phyloP scores from a whole-genome alignment of 176 grass and related monocot species.

The Echinochloa phyllopogon region DNA sequence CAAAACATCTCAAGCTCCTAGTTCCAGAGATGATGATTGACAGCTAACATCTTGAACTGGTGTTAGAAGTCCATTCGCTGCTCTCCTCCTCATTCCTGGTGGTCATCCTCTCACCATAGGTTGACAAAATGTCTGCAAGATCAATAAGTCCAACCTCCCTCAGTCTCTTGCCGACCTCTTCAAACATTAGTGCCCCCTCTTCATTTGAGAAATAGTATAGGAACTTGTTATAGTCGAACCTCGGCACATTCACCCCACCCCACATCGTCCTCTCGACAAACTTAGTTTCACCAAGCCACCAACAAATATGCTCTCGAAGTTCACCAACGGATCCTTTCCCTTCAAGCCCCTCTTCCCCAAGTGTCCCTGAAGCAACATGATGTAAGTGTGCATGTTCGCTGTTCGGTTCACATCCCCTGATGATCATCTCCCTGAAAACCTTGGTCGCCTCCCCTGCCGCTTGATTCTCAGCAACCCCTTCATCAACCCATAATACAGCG shows the following conservation, averaged over 20 bases:
- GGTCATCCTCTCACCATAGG: slow-evolving; percentile 82
- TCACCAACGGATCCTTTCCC: slow-evolving; percentile 68
- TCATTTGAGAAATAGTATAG: slow-evolving; percentile 76
- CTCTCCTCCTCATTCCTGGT: slow-evolving; percentile 77
- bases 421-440: slow-evolving; percentile 75
- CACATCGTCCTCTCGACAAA: slow-evolving; percentile 84
- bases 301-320: slow-evolving; percentile 87
- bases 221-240: slow-evolving; percentile 89
- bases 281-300: slow-evolving; percentile 90
- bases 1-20: slow-evolving; percentile 29
- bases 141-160: slow-evolving; percentile 64
- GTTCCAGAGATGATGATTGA: background rate
- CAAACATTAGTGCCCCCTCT: slow-evolving; percentile 71
- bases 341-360: slow-evolving; percentile 82
- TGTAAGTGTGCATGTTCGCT: slow-evolving; percentile 93
- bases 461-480: slow-evolving; percentile 81
- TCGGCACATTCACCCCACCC: slow-evolving; percentile 69
- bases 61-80: slow-evolving; percentile 54
- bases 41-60: background rate
- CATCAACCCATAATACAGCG: slow-evolving; percentile 83
- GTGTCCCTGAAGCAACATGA: slow-evolving; percentile 89
- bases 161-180: slow-evolving; percentile 64
- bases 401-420: slow-evolving; percentile 62
- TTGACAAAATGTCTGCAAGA: slow-evolving; percentile 74
- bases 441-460: slow-evolving; percentile 63